A percentile compares a stretch with the other conserved stretches of the same genome.
Evolutionary conservation across 2,329 filamentous ascomycete species (phyloP).

Genomic region (Curvularia verruculosa): DNA sequence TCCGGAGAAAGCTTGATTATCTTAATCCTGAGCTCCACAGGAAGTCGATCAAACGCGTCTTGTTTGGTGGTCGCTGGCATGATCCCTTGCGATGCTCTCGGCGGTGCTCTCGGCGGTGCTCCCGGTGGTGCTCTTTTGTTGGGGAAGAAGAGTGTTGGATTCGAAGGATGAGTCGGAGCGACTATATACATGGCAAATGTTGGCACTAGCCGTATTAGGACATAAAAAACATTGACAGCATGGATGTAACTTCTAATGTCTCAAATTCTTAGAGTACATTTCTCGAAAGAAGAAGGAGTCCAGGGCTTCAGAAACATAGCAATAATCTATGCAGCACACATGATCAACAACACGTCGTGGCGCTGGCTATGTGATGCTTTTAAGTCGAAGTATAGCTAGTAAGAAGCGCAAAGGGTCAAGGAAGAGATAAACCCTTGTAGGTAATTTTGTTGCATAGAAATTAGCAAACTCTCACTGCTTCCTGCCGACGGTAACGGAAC

Average conservation of each 20-base stretch:
- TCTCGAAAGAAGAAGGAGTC: too few relatives aligned
- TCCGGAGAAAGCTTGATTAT: slow-evolving; percentile 12
- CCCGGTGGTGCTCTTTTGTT: neutral
- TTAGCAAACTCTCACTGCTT: too few relatives aligned
- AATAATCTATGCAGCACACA: neutral
- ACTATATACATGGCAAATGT: too few relatives aligned
- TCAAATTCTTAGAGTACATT: too few relatives aligned
- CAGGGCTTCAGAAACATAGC: slow-evolving; percentile 5
- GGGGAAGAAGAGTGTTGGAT: neutral
- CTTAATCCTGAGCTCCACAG: slow-evolving; percentile 13
- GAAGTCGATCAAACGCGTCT: slow-evolving; percentile 12
- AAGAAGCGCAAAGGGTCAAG: neutral
- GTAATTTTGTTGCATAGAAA: too few relatives aligned
- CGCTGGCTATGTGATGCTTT: slow-evolving; percentile 1
- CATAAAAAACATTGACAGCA: too few relatives aligned
- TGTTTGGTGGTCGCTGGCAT: slow-evolving; percentile 3
- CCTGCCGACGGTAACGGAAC: too few relatives aligned
- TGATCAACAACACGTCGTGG: neutral
- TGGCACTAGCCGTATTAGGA: too few relatives aligned
- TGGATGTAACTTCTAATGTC: too few relatives aligned
- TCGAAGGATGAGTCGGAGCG: slow-evolving; percentile 6
- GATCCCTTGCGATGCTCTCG: neutral
- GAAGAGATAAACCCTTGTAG: neutral
- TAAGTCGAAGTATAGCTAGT: neutral
- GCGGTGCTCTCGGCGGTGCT: neutral